Evolutionary conservation across 495 filamentous ascomycete species (phyloP), one percentile per base, ranked within the genome.

Genomic region (Aspergillus coremiiformis): DNA sequence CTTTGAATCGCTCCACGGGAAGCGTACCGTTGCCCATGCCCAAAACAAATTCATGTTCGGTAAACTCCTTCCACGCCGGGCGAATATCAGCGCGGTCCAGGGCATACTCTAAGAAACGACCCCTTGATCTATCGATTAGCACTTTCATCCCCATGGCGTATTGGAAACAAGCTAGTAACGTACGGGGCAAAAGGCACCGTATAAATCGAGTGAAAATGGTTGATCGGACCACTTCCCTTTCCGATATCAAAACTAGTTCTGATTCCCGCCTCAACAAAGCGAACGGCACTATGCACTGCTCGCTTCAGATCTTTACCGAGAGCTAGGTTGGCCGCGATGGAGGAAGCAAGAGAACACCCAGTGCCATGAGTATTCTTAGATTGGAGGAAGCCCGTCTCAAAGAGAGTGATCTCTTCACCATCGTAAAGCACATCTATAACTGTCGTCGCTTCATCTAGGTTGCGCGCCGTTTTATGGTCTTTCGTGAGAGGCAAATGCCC

Each of bases 361-460:
- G 93, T 98, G 3, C 93, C 93, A 67, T 98, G 93, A 2, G 93
- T 98, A 55, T 93, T 90, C 53, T 75, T 85, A 5, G 84, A 85
- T 2, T 76, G 64, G 20, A 85, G 68, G 61, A 84, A 96, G 2
- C 74, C 74, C 8, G 76, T 85, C 65, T 90, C 81, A 37, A 93
- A 77, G 22, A 82, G 68, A 1, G 78, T 73, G 0, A 70, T 57
- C 15, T 78, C 55, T 0, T 70, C 71, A 3, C 79, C 77, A 30
- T 89, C 83, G 53, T 78, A 78, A 1, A 96, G 74, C 22, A 95
- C 75, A 64, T 97, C 84, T 22, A 94, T 71, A 1, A 95, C 81
- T 5, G 79, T 64, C 20, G 85, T 71, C 41, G 69, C 79, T 24
- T 90, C 84, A 20, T 70, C 72, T 2, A 78, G 69, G 15, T 65